Evolutionary conservation across 768 basidiomycete genomes (phyloP).

Genomic region (Mycena sanguinolenta): DNA sequence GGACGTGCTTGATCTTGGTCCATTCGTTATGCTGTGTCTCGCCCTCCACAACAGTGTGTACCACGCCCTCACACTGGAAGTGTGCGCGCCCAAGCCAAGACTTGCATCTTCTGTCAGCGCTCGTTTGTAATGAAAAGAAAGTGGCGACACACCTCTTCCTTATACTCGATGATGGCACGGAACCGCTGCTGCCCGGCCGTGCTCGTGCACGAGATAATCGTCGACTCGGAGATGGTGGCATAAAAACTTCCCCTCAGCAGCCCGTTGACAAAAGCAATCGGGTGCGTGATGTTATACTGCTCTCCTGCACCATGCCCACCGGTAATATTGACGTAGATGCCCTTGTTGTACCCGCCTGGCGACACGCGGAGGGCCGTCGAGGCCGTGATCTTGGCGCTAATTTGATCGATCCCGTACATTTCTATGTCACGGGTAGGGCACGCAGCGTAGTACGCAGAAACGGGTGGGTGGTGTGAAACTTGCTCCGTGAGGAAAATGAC

Average conservation of each 20-base stretch:
- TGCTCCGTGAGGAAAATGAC: constrained; percentile 92
- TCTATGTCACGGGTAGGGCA: constrained; percentile 83
- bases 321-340: constrained; percentile 85
- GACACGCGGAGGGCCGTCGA: constrained; percentile 86
- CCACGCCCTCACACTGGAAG: constrained; percentile 88
- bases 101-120: constrained; percentile 46
- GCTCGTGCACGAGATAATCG: constrained; percentile 85
- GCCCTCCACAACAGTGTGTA: constrained; percentile 83
- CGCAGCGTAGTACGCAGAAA: constrained; percentile 84
- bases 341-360: constrained; percentile 89
- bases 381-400: constrained; percentile 91
- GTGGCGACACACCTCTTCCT: constrained; percentile 86
- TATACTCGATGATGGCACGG: constrained; percentile 91
- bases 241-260: constrained; percentile 93
- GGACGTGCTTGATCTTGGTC: constrained; percentile 93
- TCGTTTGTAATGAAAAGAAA: too few relatives aligned
- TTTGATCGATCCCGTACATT: constrained; percentile 90
- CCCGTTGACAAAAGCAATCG: constrained; percentile 91
- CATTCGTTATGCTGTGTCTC: constrained; percentile 76
- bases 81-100: constrained; percentile 93
- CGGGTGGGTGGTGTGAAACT: constrained; percentile 96
- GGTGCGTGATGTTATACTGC: constrained; percentile 90
- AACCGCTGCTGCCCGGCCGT: constrained; percentile 68
- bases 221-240: constrained; percentile 85
- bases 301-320: constrained; percentile 84